Evolutionary conservation across 1,284 basidiomycete species (phyloP).

Genomic region (Cryptococcus sp.): DNA sequence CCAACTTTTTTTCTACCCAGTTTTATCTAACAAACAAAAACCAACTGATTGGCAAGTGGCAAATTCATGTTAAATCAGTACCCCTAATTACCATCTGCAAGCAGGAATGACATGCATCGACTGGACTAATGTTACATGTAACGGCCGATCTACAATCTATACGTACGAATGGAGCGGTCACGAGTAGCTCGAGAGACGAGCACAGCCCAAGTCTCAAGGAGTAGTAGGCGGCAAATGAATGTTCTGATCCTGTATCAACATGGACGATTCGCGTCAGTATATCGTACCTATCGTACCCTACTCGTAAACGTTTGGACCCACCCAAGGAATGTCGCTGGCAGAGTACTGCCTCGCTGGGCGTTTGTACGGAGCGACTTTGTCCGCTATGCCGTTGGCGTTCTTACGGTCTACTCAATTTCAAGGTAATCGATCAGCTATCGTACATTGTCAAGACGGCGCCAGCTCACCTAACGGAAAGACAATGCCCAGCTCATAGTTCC

Average conservation of each 20-base stretch:
- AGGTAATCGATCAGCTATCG: background rate
- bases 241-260: conserved; percentile 13
- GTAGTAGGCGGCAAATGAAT: conserved; percentile 2
- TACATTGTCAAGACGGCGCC: background rate
- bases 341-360: conserved; percentile 45
- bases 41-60: background rate
- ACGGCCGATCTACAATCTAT: too few relatives aligned
- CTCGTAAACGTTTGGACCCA: conserved; percentile 24
- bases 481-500: conserved; percentile 53
- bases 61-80: background rate
- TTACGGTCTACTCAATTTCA: conserved; percentile 25
- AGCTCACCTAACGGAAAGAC: conserved; percentile 48
- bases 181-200: background rate
- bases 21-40: too few relatives aligned
- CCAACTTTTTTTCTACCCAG: background rate
- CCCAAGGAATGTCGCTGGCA: conserved; percentile 43
- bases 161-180: too few relatives aligned
- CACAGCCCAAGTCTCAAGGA: background rate
- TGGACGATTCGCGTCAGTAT: too few relatives aligned
- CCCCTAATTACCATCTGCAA: background rate
- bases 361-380: conserved; percentile 43
- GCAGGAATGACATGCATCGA: too few relatives aligned
- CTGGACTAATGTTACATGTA: too few relatives aligned
- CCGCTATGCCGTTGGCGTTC: conserved; percentile 30
- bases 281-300: too few relatives aligned